These are phyloP conservation scores for Acacia acuminata DNA, from an alignment of 306 rosid species.

Conservation along the genomic window DNA sequence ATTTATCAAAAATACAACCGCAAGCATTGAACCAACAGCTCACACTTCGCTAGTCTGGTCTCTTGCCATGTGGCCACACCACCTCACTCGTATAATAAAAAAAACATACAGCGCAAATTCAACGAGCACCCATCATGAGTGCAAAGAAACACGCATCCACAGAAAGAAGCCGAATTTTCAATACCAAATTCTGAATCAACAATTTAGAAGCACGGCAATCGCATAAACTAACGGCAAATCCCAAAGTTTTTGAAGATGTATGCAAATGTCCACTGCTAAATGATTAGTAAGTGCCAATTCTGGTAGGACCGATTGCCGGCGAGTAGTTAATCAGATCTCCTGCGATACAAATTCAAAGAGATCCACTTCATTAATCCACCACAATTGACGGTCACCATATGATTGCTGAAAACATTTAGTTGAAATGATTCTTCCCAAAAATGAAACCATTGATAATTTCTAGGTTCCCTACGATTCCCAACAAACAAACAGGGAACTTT, in stretches of 20 bases:
- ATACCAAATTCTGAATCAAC: constrained; percentile 33
- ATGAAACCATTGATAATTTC: constrained; percentile 25
- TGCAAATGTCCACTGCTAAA: constrained; percentile 1
- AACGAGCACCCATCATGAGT: constrained; percentile 14
- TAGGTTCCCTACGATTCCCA: constrained; percentile 27
- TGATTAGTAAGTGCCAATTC: constrained; percentile 31
- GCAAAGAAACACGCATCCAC: constrained; percentile 15
- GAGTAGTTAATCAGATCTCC: constrained; percentile 42
- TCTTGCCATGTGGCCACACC: constrained; percentile 20
- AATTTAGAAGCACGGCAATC: constrained; percentile 15
- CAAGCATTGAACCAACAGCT: constrained; percentile 55
- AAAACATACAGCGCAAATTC: constrained; percentile 13
- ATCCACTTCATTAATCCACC: constrained; percentile 39
- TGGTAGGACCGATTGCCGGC: constrained; percentile 29
- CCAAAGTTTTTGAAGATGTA: not conserved
- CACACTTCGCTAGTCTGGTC: constrained; percentile 37
- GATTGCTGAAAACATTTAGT: not conserved
- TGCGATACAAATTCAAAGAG: constrained; percentile 43
- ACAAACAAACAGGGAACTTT: constrained; percentile 33
- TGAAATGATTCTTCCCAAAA: constrained; percentile 22
- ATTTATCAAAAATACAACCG: constrained; percentile 38
- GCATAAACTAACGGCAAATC: constrained; percentile 3
- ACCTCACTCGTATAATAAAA: constrained; percentile 29
- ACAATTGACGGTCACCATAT: constrained; percentile 19
- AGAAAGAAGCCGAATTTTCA: no score